Percentiles rank a stretch among this genome's conserved stretches.
Conservation (phyloP, 306 rosid genomes). For the Cicer cuneatum region DNA sequence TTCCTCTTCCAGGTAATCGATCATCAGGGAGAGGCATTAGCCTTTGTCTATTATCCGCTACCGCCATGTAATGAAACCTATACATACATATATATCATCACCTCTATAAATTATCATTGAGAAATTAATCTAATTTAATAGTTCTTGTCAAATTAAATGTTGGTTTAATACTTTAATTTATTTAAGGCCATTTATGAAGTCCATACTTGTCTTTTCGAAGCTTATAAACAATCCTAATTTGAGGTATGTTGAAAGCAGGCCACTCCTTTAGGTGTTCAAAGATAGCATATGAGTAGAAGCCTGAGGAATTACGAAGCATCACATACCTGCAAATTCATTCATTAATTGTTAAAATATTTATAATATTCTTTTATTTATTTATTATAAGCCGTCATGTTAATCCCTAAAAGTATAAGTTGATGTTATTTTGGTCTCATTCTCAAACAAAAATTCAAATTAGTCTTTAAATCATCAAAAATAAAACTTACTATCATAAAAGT, state of each 20-base stretch:
- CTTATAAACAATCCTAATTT: slow-evolving; percentile 75
- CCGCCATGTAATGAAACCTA: slow-evolving; percentile 77
- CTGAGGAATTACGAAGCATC: slow-evolving; percentile 75
- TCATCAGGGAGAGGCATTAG: slow-evolving; percentile 84
- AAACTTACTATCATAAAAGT: no score
- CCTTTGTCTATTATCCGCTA: slow-evolving; percentile 70
- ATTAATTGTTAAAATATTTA: neutral
- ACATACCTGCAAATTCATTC: slow-evolving; percentile 56
- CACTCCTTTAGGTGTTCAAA: slow-evolving; percentile 74
- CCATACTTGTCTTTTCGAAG: slow-evolving; percentile 67
- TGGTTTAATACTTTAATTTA: no score
- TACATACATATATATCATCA: neutral
- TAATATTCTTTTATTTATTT: no score
- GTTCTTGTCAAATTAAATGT: neutral
- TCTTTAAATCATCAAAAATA: no score
- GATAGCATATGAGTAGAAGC: slow-evolving; percentile 77
- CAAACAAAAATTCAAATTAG: no score
- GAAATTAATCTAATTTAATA: no score
- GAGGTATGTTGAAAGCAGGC: slow-evolving; percentile 79
- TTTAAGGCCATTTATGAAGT: no score
- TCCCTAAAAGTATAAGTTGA: no score
- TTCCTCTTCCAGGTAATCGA: slow-evolving; percentile 58
- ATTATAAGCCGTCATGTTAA: no score
- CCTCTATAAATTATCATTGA: neutral
- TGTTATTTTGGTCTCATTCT: no score